These are phyloP conservation scores for Kwoniella mangroviensis DNA, from an alignment of 768 basidiomycete species.

Conservation along the genomic window DNA sequence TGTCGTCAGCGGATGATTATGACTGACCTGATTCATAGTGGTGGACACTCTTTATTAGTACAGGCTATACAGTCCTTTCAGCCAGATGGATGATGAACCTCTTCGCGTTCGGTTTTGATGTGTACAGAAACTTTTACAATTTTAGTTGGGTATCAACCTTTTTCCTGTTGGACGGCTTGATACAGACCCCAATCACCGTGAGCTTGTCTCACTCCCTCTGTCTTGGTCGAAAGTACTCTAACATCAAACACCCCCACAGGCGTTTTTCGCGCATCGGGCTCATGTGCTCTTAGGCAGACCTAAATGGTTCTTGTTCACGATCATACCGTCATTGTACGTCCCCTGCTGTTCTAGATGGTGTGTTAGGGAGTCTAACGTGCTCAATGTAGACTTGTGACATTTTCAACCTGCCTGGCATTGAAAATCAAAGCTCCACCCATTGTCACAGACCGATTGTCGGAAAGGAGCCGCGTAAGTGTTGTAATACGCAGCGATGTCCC, in stretches of 20 bases:
- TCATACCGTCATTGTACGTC: neutral
- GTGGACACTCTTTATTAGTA: slow-evolving; percentile 6
- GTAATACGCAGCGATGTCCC: neutral
- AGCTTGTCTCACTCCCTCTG: neutral
- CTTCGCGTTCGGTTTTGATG: slow-evolving; percentile 19
- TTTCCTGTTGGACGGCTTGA: neutral
- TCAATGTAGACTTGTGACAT: slow-evolving; percentile 2
- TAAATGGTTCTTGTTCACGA: neutral
- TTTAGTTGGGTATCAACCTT: slow-evolving; percentile 13
- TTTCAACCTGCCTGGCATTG: neutral
- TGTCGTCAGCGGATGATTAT: neutral
- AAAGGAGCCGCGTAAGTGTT: neutral
- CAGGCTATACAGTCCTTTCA: slow-evolving; percentile 11
- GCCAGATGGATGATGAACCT: slow-evolving; percentile 16
- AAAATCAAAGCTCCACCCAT: slow-evolving; percentile 11
- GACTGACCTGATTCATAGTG: neutral
- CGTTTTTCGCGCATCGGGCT: slow-evolving; percentile 20
- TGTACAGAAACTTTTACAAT: slow-evolving; percentile 19
- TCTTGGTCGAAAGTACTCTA: neutral
- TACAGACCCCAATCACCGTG: slow-evolving; percentile 16
- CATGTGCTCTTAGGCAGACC: slow-evolving; percentile 9
- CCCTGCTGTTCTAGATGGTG: neutral
- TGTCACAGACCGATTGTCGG: neutral
- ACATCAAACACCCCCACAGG: neutral
- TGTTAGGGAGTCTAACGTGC: neutral